Evolutionary conservation across 2,329 filamentous ascomycete genomes (phyloP), one percentile per base, ranked within the genome.

Genomic region (Xylaria sp.): DNA sequence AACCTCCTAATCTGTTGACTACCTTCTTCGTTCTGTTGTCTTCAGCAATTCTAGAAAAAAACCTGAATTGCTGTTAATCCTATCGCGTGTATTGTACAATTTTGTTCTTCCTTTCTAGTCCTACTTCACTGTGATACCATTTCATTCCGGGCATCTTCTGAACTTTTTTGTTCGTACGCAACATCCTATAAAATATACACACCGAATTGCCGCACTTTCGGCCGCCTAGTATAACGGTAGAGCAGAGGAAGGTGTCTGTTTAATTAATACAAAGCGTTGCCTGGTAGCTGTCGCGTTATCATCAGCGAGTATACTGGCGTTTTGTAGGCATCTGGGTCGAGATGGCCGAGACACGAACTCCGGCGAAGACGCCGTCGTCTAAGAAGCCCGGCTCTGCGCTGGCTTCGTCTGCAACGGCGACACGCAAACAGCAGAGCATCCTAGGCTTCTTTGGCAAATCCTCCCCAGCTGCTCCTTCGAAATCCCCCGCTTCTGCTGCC

Each of bases 371-470:
- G 48, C 76, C 80, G 34, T 81, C 81, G 61, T 79, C 81, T 60
- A 83, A 82, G 76, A 87, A 87, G 75, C 78, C 82, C 51, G 80
- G 81, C 54, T 80, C 81, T 12, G 86, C 87, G 52, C 80, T 81
- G 12, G 86, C 56, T 23, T 62, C 73, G 13, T 63, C 70, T 10
- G 63, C 70, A 12, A 70, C 72, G n/a, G 80, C 82, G 6, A 80
- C 80, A 70, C 90, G 89, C 76, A 90, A 88, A 76, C 90, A 92
- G 74, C 90, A 93, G 78, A 92, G 91, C 63, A 94, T 96, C 69
- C 84, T 94, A 44, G 91, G 92, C 52, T 96, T 96, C 85, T 95
- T 95, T 77, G 86, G 91, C 73, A 94, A 92, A 78, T 81, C 85
- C 2, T 72, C 70, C 23, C 64, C 70, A 13, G 63, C 0, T 8